A percentile compares a stretch with the other conserved stretches of the same genome.
Conservation (phyloP, 148 eudicot genomes). For the Chenopodium formosanum region DNA sequence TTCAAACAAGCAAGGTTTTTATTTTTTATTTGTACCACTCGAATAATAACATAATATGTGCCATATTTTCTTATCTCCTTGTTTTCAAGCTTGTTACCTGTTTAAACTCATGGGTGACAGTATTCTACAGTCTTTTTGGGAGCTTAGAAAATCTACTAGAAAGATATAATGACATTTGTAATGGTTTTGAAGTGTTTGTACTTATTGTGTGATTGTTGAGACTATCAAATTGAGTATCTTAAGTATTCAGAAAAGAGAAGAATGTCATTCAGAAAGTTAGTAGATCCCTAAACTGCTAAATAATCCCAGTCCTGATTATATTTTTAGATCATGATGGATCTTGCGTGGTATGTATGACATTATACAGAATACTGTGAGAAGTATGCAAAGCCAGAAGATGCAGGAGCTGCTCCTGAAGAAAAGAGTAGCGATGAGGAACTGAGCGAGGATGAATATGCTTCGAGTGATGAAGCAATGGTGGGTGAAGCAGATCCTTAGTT, state of each 20-base stretch:
- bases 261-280: background rate
- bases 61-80: background rate
- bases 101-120: no score
- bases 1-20: no score
- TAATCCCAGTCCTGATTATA: background rate
- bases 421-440: slow-evolving; percentile 58
- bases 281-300: background rate
- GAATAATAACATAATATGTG: background rate
- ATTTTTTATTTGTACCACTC: no score
- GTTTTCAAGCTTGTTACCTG: no score
- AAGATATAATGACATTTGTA: no score
- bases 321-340: slow-evolving; percentile 6
- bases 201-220: background rate
- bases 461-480: slow-evolving; percentile 58
- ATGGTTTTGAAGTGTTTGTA: background rate
- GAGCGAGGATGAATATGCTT: slow-evolving; percentile 49
- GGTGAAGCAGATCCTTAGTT: slow-evolving; percentile 56
- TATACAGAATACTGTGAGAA: slow-evolving; percentile 62
- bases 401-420: slow-evolving; percentile 55
- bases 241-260: background rate
- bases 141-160: background rate
- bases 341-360: background rate
- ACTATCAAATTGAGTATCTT: background rate
- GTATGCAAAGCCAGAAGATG: slow-evolving; percentile 67
- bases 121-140: background rate